Base-by-base conservation (phyloP, 1,284 basidiomycete species). In the Ustilago xerochloae region DNA sequence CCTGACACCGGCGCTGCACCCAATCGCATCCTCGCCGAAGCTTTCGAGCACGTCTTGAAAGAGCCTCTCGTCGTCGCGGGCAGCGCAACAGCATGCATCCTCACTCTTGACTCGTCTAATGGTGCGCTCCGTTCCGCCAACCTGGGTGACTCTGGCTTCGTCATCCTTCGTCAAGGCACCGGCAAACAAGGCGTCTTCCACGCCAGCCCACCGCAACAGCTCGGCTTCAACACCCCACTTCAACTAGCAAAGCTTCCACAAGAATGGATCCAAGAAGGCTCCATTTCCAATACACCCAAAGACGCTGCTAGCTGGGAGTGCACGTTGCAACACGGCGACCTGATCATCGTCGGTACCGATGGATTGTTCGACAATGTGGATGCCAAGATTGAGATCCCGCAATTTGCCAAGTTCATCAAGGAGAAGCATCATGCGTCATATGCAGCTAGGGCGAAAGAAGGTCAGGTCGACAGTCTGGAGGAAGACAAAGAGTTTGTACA, bases 291-390 rank as follows among this genome's bases (percentile, higher is more conserved):
- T 59, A 62, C 54, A 15, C 81, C 81, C 39, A 58, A 70, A 30
- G 78, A 82, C 46, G 81, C 82, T 2, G 75, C 66, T 2, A 18
- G 64, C 6, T 74, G 63, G 54, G 71, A 78, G n/a, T 66, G 69
- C 52, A 68, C 69, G 20, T 46, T 84, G 29, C 59, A 69, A 41
- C 73, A 77, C 22, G 80, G 78, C 47, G 77, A 83, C 30, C 72
- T 82, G 53, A 70, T 85, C 57, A 54, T 86, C 26, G 65, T 84
- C 24, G 81, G 92, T 89, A 94, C 93, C 20, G 93, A 95, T 79
- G 93, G 93, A 1, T 86, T 94, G 47, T 90, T 91, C 33, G 93
- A 95, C 82, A 95, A 95, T 79, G 91, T 94, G 24, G 93, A 91
- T 76, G 87, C 89, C 7, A 85, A 88, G 12, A 91, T 93, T 79